Evolutionary conservation across 495 filamentous ascomycete genomes (phyloP).

Genomic region (Friedmanniomyces endolithicus): DNA sequence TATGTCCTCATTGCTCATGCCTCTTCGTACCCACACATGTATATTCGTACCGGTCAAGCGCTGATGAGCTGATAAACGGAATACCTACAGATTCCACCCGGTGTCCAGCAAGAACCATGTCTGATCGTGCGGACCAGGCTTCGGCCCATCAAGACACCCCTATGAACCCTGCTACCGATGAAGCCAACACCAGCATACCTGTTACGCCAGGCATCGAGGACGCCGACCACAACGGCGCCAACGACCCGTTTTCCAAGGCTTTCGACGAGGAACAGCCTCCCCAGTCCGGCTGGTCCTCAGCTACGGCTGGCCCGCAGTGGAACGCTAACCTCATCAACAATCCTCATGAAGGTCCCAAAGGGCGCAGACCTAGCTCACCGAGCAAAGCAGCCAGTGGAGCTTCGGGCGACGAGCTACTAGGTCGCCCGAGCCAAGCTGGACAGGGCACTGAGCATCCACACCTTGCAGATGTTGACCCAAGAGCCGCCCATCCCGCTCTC

Average conservation of each 20-base stretch:
- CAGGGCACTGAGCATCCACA: conserved; percentile 35
- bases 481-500: conserved; percentile 52
- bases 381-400: conserved; percentile 40
- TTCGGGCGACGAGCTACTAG: conserved; percentile 49
- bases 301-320: background rate
- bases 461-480: conserved; percentile 46
- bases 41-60: too few species aligned
- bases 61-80: too few species aligned
- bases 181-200: conserved; percentile 25
- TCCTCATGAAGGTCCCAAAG: background rate
- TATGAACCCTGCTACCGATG: conserved; percentile 25
- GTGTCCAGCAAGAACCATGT: background rate
- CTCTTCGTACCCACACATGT: too few species aligned
- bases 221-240: conserved; percentile 20
- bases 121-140: background rate
- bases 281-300: background rate
- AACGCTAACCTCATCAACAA: conserved; percentile 8
- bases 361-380: conserved; percentile 29
- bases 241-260: conserved; percentile 18
- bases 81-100: too few species aligned
- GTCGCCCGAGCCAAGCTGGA: conserved; percentile 46
- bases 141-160: background rate
- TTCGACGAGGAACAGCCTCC: background rate
- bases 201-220: conserved; percentile 26
- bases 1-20: too few species aligned